Conservation (phyloP, 192 early-diverging fungal species). For the Coemansia sp. region DNA sequence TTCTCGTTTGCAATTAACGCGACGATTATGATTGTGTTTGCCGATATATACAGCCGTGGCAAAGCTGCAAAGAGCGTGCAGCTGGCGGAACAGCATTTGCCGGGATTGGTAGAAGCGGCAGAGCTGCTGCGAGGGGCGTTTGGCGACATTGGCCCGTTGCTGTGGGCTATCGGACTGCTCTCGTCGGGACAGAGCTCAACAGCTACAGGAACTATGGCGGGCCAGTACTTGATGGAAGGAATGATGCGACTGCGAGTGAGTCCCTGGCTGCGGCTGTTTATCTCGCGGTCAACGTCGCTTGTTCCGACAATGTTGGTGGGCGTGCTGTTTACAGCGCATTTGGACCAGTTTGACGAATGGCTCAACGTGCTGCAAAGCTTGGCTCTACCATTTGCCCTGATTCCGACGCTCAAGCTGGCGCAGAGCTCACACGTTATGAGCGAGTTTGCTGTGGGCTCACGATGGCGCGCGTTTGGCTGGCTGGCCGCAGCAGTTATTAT, state of each 20-base stretch:
- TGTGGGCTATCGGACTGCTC: conserved; percentile 84
- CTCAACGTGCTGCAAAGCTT: conserved; percentile 71
- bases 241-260: conserved; percentile 66
- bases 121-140: conserved; percentile 59
- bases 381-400: conserved; percentile 63
- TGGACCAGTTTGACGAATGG: conserved; percentile 68
- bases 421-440: conserved; percentile 57
- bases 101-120: conserved; percentile 65
- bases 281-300: conserved; percentile 64
- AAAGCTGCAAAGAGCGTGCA: not conserved
- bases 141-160: conserved; percentile 59
- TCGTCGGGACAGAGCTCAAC: conserved; percentile 81
- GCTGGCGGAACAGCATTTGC: conserved; percentile 39
- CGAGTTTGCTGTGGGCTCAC: conserved; percentile 35
- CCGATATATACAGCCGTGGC: conserved; percentile 39
- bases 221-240: conserved; percentile 86
- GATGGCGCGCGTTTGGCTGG: conserved; percentile 51
- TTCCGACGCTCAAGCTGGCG: conserved; percentile 64
- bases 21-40: conserved; percentile 69
- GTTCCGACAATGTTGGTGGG: conserved; percentile 68
- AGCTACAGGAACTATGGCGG: conserved; percentile 88
- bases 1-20: conserved; percentile 68
- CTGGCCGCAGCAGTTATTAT: conserved; percentile 54
- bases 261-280: conserved; percentile 62
- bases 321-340: conserved; percentile 54